Evolutionary conservation across 345 rosid species (phyloP).

Genomic region (Gynandropsis gynandra): DNA sequence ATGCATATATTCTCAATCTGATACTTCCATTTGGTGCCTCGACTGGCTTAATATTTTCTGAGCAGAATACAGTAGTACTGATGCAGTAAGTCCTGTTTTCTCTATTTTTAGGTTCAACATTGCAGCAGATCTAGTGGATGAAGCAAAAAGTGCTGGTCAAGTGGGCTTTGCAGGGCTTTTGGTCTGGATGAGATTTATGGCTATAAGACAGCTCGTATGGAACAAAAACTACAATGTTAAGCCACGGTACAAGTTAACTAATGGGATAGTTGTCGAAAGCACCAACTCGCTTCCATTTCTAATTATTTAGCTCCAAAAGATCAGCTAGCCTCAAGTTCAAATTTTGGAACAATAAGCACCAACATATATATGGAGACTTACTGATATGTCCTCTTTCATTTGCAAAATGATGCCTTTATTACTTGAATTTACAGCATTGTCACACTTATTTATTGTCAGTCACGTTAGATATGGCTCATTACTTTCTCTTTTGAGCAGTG

Average conservation of each 20-base stretch:
- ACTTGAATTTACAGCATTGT: constrained; percentile 4
- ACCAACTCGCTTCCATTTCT: neutral
- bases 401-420: constrained; percentile 1
- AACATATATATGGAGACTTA: constrained; percentile 10
- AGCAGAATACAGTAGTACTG: too few relatives aligned
- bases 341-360: neutral
- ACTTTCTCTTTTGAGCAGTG: constrained; percentile 43
- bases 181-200: constrained; percentile 99
- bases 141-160: constrained; percentile 71
- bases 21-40: too few relatives aligned
- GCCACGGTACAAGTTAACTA: constrained; percentile 61
- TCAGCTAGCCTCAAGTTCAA: neutral
- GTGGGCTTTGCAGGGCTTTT: constrained; percentile 82
- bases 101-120: constrained; percentile 65
- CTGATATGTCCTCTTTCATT: constrained; percentile 7
- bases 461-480: neutral
- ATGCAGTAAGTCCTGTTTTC: neutral
- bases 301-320: constrained; percentile 6
- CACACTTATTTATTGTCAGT: constrained; percentile 1
- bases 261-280: constrained; percentile 16
- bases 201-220: constrained; percentile 97
- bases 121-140: constrained; percentile 77
- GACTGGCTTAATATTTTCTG: too few relatives aligned
- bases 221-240: constrained; percentile 97
- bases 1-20: neutral